Evolutionary conservation across 345 rosid species (phyloP).

Genomic region (Euphorbia tirucalli): DNA sequence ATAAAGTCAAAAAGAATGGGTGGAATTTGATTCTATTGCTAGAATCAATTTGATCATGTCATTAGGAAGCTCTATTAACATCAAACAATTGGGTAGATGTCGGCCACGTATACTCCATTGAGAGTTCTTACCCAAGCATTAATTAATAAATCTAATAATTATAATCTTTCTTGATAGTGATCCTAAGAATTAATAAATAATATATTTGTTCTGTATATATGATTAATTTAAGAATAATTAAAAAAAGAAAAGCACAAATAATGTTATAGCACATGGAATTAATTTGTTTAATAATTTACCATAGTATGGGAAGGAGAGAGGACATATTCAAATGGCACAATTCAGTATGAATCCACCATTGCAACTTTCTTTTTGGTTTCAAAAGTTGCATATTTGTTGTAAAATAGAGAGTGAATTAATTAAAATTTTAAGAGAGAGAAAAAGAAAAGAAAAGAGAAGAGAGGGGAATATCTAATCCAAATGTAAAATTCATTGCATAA

Average conservation of each 20-base stretch:
- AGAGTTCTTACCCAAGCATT: constrained; percentile 18
- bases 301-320: constrained; percentile 13
- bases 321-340: constrained; percentile 28
- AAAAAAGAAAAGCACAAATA: not conserved
- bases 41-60: constrained; percentile 12
- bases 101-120: constrained; percentile 24
- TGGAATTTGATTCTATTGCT: not conserved
- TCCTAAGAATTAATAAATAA: not conserved
- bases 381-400: constrained; percentile 59
- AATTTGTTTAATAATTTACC: constrained; percentile 4
- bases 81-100: constrained; percentile 12
- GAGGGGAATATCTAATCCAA: constrained; percentile 51
- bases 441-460: no score
- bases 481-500: constrained; percentile 24
- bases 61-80: not conserved
- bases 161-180: no score
- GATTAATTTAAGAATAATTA: constrained; percentile 10
- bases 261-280: constrained; percentile 24
- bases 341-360: constrained; percentile 41
- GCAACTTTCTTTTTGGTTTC: constrained; percentile 55
- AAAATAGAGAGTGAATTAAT: constrained; percentile 49
- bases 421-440: no score
- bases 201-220: no score
- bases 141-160: no score
- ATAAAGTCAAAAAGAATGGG: not conserved